A percentile compares a stretch with the other conserved stretches of the same genome.
Conservation (phyloP, 352 stramenopile genomes). For the Phytophthora hibernalis region DNA sequence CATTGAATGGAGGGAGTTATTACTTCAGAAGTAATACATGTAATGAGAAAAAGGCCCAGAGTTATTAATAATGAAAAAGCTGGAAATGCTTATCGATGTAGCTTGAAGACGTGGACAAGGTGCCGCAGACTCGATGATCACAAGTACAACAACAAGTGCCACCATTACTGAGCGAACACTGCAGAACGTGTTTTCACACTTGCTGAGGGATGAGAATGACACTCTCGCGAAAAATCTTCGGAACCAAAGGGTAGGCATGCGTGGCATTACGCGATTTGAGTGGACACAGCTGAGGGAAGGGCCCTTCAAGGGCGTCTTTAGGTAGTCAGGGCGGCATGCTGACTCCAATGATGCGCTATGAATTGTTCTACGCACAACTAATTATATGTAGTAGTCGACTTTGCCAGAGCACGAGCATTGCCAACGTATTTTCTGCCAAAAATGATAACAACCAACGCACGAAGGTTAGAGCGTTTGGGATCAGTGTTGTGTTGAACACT, state of each 20-base stretch:
- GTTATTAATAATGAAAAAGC: constrained; percentile 12
- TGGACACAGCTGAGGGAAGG: background rate
- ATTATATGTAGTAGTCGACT: too few species aligned
- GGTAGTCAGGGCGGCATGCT: background rate
- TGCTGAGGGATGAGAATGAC: background rate
- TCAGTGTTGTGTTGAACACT: too few species aligned
- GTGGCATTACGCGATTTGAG: background rate
- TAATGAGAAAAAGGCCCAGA: constrained; percentile 12
- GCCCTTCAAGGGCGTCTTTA: background rate
- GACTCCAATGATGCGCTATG: background rate
- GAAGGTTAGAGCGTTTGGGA: too few species aligned
- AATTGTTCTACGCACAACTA: too few species aligned
- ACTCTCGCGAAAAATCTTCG: background rate
- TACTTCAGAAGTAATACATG: too few species aligned
- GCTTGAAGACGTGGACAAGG: constrained; percentile 18
- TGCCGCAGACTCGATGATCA: background rate
- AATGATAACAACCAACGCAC: too few species aligned
- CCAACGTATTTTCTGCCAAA: too few species aligned
- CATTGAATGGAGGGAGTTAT: too few species aligned
- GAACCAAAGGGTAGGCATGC: background rate
- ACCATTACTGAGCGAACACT: background rate
- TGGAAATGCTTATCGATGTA: constrained; percentile 20
- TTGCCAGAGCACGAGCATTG: too few species aligned
- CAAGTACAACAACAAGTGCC: constrained; percentile 1
- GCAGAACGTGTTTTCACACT: constrained; percentile 3